A percentile compares a stretch with the other conserved stretches of the same genome.
phyloP scores from a whole-genome alignment of 495 filamentous ascomycete genomes.

The Zalerion maritima region DNA sequence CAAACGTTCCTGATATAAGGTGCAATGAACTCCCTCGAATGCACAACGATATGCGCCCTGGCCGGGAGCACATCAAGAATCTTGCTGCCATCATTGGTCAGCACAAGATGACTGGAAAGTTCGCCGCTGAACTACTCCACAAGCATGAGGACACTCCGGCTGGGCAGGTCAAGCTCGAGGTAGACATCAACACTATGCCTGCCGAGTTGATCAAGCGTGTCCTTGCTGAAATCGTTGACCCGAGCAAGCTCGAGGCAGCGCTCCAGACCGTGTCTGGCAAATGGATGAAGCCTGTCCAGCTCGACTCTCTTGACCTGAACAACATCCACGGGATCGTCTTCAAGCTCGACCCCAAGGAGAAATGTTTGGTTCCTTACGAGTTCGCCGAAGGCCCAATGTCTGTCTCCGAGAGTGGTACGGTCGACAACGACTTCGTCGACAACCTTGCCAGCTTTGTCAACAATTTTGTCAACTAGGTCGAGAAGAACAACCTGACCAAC shows the following conservation, averaged over 20 bases:
- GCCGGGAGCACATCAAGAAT: slow-evolving; percentile 1
- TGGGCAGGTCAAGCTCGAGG: slow-evolving; percentile 1
- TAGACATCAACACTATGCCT: slow-evolving; percentile 1
- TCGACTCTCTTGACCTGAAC: slow-evolving; percentile 1
- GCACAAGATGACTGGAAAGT: slow-evolving; percentile 1
- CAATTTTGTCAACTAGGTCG: slow-evolving; percentile 1
- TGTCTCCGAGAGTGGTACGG: slow-evolving; percentile 1
- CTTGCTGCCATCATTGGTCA: slow-evolving; percentile 1
- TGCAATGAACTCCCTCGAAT: slow-evolving; percentile 1
- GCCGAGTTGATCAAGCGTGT: slow-evolving; percentile 1
- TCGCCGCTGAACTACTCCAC: slow-evolving; percentile 1
- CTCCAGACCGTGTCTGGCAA: slow-evolving; percentile 1
- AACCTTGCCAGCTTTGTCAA: slow-evolving; percentile 1
- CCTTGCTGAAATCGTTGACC: slow-evolving; percentile 1
- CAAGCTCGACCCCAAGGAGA: slow-evolving; percentile 1
- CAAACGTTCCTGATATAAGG: slow-evolving; percentile 1
- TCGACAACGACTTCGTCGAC: slow-evolving; percentile 1
- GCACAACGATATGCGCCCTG: slow-evolving; percentile 1
- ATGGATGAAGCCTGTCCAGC: slow-evolving; percentile 1
- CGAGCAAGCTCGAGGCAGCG: slow-evolving; percentile 1
- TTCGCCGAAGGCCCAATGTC: slow-evolving; percentile 1
- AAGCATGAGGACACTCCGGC: slow-evolving; percentile 1
- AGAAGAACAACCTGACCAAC: slow-evolving; percentile 1
- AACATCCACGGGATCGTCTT: slow-evolving; percentile 1
- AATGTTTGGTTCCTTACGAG: slow-evolving; percentile 1